These are phyloP conservation scores for Anthracocystis setariae DNA, from an alignment of 1,284 basidiomycete genomes.

Conservation along the genomic window DNA sequence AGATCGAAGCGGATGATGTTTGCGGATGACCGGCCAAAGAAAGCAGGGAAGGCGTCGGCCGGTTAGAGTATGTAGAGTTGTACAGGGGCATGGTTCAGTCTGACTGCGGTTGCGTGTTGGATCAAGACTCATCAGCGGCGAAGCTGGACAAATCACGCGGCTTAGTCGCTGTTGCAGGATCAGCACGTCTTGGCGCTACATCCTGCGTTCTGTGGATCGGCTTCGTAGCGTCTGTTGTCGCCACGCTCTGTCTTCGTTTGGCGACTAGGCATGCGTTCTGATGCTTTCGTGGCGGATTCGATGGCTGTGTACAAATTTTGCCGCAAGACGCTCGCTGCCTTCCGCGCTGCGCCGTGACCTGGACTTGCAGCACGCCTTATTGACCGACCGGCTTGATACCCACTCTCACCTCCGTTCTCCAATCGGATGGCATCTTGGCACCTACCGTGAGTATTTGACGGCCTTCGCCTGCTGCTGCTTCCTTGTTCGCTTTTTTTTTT, in stretches of 20 bases:
- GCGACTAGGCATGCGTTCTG: slow-evolving; percentile 15
- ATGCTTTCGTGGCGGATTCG: slow-evolving; percentile 9
- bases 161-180: too few species aligned
- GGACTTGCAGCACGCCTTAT: slow-evolving; percentile 31
- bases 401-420: slow-evolving; percentile 16
- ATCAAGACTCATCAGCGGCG: too few species aligned
- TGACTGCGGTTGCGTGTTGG: too few species aligned
- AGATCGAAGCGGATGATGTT: too few species aligned
- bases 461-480: neutral
- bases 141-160: too few species aligned
- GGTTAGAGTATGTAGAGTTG: too few species aligned
- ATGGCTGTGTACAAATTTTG: slow-evolving; percentile 10
- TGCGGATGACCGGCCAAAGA: too few species aligned
- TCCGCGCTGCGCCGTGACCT: slow-evolving; percentile 27
- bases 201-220: too few species aligned
- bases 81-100: too few species aligned
- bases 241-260: neutral
- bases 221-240: slow-evolving; percentile 12
- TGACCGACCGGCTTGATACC: slow-evolving; percentile 15
- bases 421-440: slow-evolving; percentile 32
- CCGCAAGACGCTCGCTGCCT: too few species aligned
- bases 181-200: too few species aligned
- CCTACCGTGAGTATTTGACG: slow-evolving; percentile 32
- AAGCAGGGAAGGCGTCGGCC: too few species aligned
- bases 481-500: neutral